Base-by-base conservation (phyloP, 2,329 filamentous ascomycete genomes). In the Talaromyces funiculosus region DNA sequence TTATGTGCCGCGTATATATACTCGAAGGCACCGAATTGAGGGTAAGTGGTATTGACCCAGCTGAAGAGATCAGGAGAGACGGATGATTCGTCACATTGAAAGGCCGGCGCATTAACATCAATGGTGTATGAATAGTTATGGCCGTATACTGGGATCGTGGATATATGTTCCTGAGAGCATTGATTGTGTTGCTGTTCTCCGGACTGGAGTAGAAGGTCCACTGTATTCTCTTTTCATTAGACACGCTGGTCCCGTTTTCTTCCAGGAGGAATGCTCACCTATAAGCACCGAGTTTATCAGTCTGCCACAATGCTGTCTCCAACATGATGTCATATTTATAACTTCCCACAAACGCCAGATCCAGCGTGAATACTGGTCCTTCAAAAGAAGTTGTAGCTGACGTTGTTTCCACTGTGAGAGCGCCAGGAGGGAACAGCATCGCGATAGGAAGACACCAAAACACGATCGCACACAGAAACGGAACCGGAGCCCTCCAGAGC, bases 371-470 rank as follows among this genome's bases (percentile, higher is more conserved):
- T n/a, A 59, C 57, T 14, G 38, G 6, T 12, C 16, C 24, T 26
- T n/a, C 35, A 10, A 14, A 35, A 12, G 20, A 7, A 2, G 16
- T 43, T 1, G 37, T 29, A 26, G 45, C 4, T 38, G 40, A 37
- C 14, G 14, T 37, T 12, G 47, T 18, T 35, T 53, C 57, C 18
- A 59, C 38, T 9, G 57, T 59, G 35, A 59, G 42, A 14, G 57
- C 57, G 18, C 57, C 47, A 14, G 47, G 43, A 12, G 57, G 57
- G 29, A 59, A 59, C 4, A 59, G 20, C 57, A 59, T 59, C 7
- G 57, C 57, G 47, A 59, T 45, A 16, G 57, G 57, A 24, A 59
- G 47, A 54, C 47, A 59, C 57, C 57, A 59, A 20, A 51, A 59
- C 47, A 53, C 18, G 37, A 59, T 14, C 24, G 57, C 57, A 42